Evolutionary conservation across 2,329 filamentous ascomycete genomes (phyloP).

Genomic region (Harringtonia aguacate): DNA sequence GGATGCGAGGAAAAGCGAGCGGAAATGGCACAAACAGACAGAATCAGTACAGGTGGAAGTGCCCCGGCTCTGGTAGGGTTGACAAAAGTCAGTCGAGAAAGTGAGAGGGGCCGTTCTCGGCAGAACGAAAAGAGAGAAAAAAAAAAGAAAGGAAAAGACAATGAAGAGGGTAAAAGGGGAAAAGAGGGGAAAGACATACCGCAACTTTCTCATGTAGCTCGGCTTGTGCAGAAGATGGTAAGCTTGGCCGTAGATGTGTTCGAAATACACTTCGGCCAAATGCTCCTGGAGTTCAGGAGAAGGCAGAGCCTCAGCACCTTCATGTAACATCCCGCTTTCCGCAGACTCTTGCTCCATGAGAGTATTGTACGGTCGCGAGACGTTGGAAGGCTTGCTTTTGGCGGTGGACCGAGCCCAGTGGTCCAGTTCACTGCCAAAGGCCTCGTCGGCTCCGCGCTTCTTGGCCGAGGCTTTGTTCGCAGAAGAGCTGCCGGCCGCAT

Average conservation of each 20-base stretch:
- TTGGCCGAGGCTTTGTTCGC: constrained; percentile 47
- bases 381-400: constrained; percentile 32
- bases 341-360: constrained; percentile 54
- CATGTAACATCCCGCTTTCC: constrained; percentile 66
- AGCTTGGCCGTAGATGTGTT: constrained; percentile 88
- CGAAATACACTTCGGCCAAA: constrained; percentile 88
- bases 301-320: constrained; percentile 75
- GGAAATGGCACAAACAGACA: constrained; percentile 94
- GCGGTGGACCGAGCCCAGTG: constrained; percentile 60
- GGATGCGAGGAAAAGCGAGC: constrained; percentile 90
- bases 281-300: constrained; percentile 85
- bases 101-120: too few species aligned
- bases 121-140: too few species aligned
- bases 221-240: constrained; percentile 94
- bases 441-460: constrained; percentile 79
- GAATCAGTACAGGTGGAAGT: constrained; percentile 77
- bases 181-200: constrained; percentile 33
- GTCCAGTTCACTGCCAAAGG: constrained; percentile 72
- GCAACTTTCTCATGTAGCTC: constrained; percentile 84
- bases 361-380: constrained; percentile 17
- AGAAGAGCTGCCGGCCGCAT: neutral
- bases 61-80: constrained; percentile 49
- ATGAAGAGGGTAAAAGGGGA: neutral
- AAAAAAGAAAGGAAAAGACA: neutral
- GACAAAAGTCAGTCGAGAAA: constrained; percentile 4